Base-by-base conservation (phyloP, 805 yeast genomes). In the Lipomyces starkeyi region DNA sequence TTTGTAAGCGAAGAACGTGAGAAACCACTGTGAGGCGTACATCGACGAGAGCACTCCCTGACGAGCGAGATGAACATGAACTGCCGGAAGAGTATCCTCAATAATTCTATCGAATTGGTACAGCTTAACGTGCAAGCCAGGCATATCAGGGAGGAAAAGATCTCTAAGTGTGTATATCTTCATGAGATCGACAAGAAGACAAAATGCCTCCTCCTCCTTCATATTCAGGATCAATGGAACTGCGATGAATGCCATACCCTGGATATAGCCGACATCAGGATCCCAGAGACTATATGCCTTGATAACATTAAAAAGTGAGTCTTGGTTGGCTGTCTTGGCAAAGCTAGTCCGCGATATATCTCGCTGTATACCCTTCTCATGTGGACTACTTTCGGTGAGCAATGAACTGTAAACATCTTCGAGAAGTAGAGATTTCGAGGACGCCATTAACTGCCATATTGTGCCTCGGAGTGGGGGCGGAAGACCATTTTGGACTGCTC, bases 1-100 rank as follows among this genome's bases (percentile, higher is more conserved):
- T 77, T 92, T 92, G 81, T 95, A 95, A 6, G 97, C 97, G 79
- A 95, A 95, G 72, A 95, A 84, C 0, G 98, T 95, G 74, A 95
- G 83, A 76, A 95, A 94, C 99, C 99, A 95, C 79, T 95, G 98
- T 1, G 97, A 88, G 0, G 98, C 98, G 81, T 91, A 95, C 98
- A 94, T 94, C 27, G 97, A 89, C 2, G 97, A 90, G 69, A 89
- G 85, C 29, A 95, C 87, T 5, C 98, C 98, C 78, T 94, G 96
- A 70, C 93, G 87, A 34, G 84, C 83, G 73, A 95, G 81, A 80
- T 95, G 98, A 59, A 85, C 84, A 76, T 86, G 86, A 59, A 95
- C 82, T 6, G 82, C 81, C 0, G 98, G 98, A 25, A 88, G 81
- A 58, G 83, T 79, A 71, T 88, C 94, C 77, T 93, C 98, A 49